A percentile compares a stretch with the other conserved stretches of the same genome.
Conservation (phyloP, 1,284 basidiomycete genomes). For the Pseudozyma sp. region DNA sequence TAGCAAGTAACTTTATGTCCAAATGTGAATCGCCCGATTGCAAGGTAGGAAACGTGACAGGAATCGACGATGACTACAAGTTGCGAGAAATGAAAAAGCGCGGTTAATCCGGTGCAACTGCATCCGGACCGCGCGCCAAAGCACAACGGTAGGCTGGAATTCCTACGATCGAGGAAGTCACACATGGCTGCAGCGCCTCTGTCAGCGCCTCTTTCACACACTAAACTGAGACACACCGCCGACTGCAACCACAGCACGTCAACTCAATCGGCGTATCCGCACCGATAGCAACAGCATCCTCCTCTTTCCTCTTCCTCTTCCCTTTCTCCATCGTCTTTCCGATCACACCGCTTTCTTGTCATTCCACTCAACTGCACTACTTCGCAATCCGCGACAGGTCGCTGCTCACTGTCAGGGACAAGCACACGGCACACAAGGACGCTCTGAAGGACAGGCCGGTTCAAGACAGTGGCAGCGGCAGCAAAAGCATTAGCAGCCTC, state of each 20-base stretch:
- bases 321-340: neutral
- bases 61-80: neutral
- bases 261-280: no score
- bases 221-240: neutral
- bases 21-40: conserved; percentile 15
- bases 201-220: no score
- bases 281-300: no score
- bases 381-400: no score
- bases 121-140: conserved; percentile 10
- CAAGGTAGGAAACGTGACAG: neutral
- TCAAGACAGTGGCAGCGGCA: no score
- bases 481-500: no score
- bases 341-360: neutral
- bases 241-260: no score
- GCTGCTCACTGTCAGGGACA: no score
- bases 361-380: neutral
- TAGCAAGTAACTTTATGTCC: neutral
- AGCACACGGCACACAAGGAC: no score
- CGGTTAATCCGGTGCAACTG: conserved; percentile 15
- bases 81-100: conserved; percentile 4
- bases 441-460: no score
- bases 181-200: conserved; percentile 1
- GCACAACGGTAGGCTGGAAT: conserved; percentile 3
- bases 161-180: neutral
- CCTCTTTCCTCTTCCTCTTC: neutral